phyloP scores from a whole-genome alignment of 257 asterid genomes.

The Solanum sparsipilum region DNA sequence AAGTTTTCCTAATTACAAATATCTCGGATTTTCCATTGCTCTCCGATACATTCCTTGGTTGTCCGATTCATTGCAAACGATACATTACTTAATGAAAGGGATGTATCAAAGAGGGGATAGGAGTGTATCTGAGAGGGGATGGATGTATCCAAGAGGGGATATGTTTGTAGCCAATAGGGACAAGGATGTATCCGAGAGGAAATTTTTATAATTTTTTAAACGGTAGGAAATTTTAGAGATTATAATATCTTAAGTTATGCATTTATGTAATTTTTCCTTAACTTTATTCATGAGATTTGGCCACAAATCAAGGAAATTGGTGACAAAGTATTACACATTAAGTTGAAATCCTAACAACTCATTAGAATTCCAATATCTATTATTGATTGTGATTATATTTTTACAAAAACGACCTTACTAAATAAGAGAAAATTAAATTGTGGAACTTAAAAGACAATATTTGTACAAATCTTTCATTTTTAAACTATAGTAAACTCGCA shows the following conservation, averaged over 20 bases:
- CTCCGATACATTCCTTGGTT: background rate
- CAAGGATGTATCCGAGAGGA: background rate
- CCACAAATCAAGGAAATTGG: background rate
- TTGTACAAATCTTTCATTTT: background rate
- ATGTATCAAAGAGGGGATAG: background rate
- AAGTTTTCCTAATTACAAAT: background rate
- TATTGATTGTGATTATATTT: background rate
- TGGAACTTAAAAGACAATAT: background rate
- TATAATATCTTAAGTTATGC: no score
- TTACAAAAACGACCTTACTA: background rate
- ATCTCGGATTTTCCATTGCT: rapidly evolving
- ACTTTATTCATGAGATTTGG: background rate
- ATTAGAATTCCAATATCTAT: background rate
- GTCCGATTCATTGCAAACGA: background rate
- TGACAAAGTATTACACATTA: background rate
- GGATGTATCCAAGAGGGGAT: background rate
- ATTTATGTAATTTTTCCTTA: background rate
- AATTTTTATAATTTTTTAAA: no score
- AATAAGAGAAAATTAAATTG: background rate
- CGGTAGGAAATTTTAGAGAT: background rate
- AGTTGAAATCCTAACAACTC: background rate
- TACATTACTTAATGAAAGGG: no score
- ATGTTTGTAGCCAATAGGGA: background rate
- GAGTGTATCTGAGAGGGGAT: background rate
- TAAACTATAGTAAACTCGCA: background rate